Conservation (phyloP, 305 asterid species). For the Ilex paraguariensis region DNA sequence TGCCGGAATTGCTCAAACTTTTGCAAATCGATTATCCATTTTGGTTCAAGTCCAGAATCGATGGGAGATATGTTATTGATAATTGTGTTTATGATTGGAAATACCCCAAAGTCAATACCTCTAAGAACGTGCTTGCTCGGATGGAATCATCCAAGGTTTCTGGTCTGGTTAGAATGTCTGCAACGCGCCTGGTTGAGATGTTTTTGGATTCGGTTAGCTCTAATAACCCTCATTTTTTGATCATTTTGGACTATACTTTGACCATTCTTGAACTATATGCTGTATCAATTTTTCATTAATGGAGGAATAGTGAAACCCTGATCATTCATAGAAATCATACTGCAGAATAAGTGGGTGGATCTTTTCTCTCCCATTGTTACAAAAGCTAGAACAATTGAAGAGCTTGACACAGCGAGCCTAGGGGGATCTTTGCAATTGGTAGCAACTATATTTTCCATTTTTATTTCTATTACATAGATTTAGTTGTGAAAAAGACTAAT, state of each 20-base stretch:
- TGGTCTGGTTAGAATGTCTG: constrained; percentile 47
- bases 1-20: constrained; percentile 56
- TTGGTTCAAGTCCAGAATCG: constrained; percentile 36
- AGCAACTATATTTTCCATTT: background rate
- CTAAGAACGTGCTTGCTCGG: constrained; percentile 36
- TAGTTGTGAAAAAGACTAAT: no score
- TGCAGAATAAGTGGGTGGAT: constrained; percentile 61
- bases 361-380: constrained; percentile 51
- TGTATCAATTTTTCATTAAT: no score
- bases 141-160: constrained; percentile 66
- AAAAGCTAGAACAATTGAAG: constrained; percentile 42
- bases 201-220: constrained; percentile 46
- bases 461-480: no score
- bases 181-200: constrained; percentile 41
- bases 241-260: no score
- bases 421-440: constrained; percentile 62
- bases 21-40: constrained; percentile 47
- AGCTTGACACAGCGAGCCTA: constrained; percentile 32
- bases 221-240: no score
- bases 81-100: constrained; percentile 44
- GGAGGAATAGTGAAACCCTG: no score
- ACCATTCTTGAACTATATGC: no score
- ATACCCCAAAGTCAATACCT: constrained; percentile 32
- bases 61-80: constrained; percentile 35
- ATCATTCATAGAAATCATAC: no score